These are phyloP conservation scores for Tuber magnatum DNA, from an alignment of 495 filamentous ascomycete genomes.

Conservation along the genomic window DNA sequence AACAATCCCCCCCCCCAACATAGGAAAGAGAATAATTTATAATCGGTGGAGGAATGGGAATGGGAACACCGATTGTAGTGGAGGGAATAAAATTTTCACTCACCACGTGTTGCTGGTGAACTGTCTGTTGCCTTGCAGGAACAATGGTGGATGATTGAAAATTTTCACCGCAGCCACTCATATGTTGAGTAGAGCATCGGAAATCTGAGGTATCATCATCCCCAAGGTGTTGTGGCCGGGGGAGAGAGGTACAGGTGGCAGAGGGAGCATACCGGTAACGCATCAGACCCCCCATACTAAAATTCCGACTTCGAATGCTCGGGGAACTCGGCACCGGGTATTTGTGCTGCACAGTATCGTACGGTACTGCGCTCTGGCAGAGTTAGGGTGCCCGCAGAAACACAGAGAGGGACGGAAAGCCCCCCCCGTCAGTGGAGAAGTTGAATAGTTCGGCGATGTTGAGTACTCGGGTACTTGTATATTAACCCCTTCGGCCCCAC, in stretches of 20 bases:
- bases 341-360: too few species aligned
- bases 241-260: neutral
- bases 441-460: neutral
- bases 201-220: neutral
- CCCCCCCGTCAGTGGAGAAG: neutral
- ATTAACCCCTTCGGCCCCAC: neutral
- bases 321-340: too few species aligned
- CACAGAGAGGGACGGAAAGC: too few species aligned
- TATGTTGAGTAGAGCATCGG: too few species aligned
- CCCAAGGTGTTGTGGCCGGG: neutral
- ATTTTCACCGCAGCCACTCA: neutral
- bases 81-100: neutral
- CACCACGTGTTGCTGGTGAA: neutral
- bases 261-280: too few species aligned
- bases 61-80: neutral
- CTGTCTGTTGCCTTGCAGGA: neutral
- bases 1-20: neutral
- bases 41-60: neutral
- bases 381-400: neutral
- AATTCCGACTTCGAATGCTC: too few species aligned
- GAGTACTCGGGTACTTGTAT: neutral
- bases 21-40: conserved; percentile 2
- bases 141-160: neutral
- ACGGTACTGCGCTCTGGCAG: too few species aligned
- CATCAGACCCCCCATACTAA: too few species aligned